phyloP scores from a whole-genome alignment of 306 rosid species.

The Cucumis cinereus region DNA sequence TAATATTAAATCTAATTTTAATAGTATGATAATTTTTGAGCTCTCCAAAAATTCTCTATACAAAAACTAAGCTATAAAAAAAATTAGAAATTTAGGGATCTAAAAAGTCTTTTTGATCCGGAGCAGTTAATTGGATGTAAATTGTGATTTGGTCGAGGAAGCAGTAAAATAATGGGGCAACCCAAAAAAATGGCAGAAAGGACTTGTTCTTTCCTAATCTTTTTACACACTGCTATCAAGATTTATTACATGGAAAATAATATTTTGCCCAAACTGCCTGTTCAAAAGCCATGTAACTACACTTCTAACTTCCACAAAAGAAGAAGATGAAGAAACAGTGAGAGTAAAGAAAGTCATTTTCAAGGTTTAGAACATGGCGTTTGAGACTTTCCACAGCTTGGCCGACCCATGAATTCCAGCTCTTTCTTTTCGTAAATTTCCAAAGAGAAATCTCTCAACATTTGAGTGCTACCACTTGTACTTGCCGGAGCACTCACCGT shows the following conservation, averaged over 20 bases:
- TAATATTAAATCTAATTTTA: too few relatives aligned
- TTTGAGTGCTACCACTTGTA: slow-evolving; percentile 18
- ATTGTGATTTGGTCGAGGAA: not conserved
- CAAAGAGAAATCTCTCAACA: slow-evolving; percentile 62
- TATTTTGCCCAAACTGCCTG: not conserved
- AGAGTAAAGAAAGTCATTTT: not conserved
- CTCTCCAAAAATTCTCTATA: too few relatives aligned
- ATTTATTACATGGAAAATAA: not conserved
- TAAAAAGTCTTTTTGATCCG: too few relatives aligned
- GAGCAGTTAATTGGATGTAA: not conserved
- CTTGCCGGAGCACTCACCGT: not conserved
- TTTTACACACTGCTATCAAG: not conserved
- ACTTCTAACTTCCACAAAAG: not conserved
- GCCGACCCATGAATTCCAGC: slow-evolving; percentile 45
- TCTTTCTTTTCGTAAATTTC: slow-evolving; percentile 65
- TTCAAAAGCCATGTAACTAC: not conserved
- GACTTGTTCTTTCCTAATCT: not conserved
- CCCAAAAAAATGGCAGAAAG: not conserved
- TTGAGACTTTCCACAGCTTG: slow-evolving; percentile 23
- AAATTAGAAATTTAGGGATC: not conserved
- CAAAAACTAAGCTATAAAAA: too few relatives aligned
- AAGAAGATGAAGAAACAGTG: not conserved
- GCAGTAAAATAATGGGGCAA: not conserved
- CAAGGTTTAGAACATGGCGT: slow-evolving; percentile 29
- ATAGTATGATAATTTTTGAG: too few relatives aligned